Evolutionary conservation across 805 yeast species (phyloP).

Genomic region (Saccharomycopsis sp.): DNA sequence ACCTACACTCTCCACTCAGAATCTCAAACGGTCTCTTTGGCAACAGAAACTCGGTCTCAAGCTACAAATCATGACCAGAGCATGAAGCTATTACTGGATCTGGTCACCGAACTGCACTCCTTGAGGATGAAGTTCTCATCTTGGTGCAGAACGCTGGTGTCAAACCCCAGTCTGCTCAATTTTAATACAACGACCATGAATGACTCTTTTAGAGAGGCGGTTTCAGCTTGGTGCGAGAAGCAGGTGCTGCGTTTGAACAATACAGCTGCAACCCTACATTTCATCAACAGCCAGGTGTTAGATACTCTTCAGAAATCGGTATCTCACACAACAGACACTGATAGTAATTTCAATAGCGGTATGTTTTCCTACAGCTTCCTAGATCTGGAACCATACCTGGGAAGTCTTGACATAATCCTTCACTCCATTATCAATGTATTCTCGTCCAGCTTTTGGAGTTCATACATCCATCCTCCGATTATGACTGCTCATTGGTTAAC

Average conservation of each 20-base stretch:
- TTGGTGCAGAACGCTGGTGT: too few relatives aligned
- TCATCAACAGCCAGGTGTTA: background rate
- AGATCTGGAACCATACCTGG: too few relatives aligned
- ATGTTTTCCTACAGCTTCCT: background rate
- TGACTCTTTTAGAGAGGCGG: background rate
- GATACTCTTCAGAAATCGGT: background rate
- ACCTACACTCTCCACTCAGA: background rate
- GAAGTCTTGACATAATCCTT: too few relatives aligned
- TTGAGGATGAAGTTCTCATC: too few relatives aligned
- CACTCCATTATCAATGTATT: too few relatives aligned
- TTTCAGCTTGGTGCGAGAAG: background rate
- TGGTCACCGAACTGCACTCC: too few relatives aligned
- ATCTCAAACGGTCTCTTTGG: background rate
- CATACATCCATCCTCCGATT: too few relatives aligned
- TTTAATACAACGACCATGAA: background rate
- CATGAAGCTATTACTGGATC: too few relatives aligned
- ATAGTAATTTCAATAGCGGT: background rate
- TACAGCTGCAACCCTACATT: background rate
- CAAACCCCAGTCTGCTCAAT: too few relatives aligned
- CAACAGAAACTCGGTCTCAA: background rate
- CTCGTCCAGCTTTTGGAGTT: too few relatives aligned
- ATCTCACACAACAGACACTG: background rate
- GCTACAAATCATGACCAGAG: too few relatives aligned
- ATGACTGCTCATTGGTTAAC: too few relatives aligned
- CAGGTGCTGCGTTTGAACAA: background rate